Conservation (phyloP, 768 basidiomycete genomes). For the Trametes punicea region DNA sequence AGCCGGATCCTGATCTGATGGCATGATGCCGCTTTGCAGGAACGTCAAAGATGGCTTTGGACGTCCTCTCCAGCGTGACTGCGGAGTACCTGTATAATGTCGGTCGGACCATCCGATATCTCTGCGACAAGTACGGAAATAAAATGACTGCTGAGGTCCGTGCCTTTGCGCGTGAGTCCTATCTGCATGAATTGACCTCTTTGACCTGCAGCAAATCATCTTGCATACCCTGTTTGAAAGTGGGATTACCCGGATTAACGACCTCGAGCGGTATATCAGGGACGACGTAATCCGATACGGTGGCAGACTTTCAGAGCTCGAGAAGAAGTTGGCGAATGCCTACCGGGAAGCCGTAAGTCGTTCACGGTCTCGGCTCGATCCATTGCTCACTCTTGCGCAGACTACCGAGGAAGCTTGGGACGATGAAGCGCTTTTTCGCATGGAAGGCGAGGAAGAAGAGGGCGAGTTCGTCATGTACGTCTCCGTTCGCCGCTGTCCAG, state of each 20-base stretch:
- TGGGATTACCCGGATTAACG: slow-evolving; percentile 71
- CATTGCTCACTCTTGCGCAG: slow-evolving; percentile 22
- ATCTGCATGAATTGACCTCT: not conserved
- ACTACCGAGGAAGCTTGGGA: slow-evolving; percentile 49
- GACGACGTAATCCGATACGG: slow-evolving; percentile 89
- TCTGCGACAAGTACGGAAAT: slow-evolving; percentile 75
- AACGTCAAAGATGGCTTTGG: slow-evolving; percentile 69
- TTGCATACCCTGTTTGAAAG: slow-evolving; percentile 89
- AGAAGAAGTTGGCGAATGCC: slow-evolving; percentile 81
- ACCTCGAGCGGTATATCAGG: slow-evolving; percentile 82
- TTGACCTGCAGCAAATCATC: slow-evolving; percentile 75
- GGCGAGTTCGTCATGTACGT: slow-evolving; percentile 63
- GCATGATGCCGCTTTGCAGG: slow-evolving; percentile 39
- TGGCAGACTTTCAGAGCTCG: slow-evolving; percentile 67
- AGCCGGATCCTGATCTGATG: not conserved
- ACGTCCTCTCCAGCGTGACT: slow-evolving; percentile 72
- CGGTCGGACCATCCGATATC: slow-evolving; percentile 78
- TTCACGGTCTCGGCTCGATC: not conserved
- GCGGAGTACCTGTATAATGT: slow-evolving; percentile 83
- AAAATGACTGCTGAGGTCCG: slow-evolving; percentile 84
- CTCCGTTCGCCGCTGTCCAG: not conserved
- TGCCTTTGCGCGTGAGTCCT: not conserved
- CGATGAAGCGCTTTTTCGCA: slow-evolving; percentile 58
- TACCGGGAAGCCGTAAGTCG: slow-evolving; percentile 72
- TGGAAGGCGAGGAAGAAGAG: slow-evolving; percentile 60